Base-by-base conservation (phyloP, 2,329 filamentous ascomycete species). In the Diaporthe citriasiana region DNA sequence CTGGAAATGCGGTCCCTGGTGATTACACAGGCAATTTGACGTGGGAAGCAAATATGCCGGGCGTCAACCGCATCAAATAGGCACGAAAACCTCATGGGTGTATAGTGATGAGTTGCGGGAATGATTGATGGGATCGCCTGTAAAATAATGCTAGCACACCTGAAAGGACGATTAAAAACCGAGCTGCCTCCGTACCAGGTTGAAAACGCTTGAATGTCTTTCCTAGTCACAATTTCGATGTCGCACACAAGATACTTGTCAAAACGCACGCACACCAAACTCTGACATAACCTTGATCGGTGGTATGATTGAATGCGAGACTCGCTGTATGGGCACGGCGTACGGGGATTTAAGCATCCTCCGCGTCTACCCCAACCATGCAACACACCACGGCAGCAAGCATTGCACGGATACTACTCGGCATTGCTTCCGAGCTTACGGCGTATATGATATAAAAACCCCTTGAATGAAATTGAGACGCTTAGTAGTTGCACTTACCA, bases 381-480 rank as follows among this genome's bases (percentile, higher is more conserved):
- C 42, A 22, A 6, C 17, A 4, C 42, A 45, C 17, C 42, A 15
- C 5, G 33, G 33, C 9, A 35, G 33, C 33, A 9, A 9, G 33
- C 5, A 35, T 35, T 7, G 38, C 2, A 38, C 42, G 42, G 42
- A 47, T 22, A 19, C 22, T 19, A 47, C 13, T 42, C 42, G 17
- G 42, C 42, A 47, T 22, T 4, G 25, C 13, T 50, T 10, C 27
- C 40, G 30, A 50, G 27, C 27, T 30, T 15, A 3, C 42, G 27
- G 42, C 27, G 19, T 27, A 15, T 6, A 33, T 15, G 17, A 13
- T 35, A 35, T 22, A n/a, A 35, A 19, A n/a, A 0, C 8, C 42
- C 3, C 12, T 10, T 1, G 2, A 17, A n/a, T 13, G 27, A 1
- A 1, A 33, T 0, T 5, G 6, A 30, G 17, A 25, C 3, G 33